These are phyloP conservation scores for Tilletia caries DNA, from an alignment of 1,284 basidiomycete genomes.

Conservation along the genomic window DNA sequence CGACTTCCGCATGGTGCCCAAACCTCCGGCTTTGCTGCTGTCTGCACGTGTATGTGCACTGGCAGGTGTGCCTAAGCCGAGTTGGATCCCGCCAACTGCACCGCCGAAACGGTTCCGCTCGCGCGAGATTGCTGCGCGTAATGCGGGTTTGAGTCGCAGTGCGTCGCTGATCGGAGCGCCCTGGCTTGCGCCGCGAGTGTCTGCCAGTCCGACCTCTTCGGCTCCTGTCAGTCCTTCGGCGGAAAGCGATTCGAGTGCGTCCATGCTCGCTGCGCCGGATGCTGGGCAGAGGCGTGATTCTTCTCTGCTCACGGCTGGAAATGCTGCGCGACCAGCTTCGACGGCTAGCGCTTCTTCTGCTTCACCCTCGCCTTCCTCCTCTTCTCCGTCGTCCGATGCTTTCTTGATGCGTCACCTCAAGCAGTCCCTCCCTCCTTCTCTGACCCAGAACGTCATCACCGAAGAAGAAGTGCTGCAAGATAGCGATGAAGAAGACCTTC, in stretches of 20 bases:
- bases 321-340: neutral
- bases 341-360: neutral
- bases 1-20: neutral
- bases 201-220: too few species aligned
- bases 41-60: neutral
- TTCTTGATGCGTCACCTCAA: neutral
- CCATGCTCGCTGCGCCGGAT: too few species aligned
- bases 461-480: slow-evolving; percentile 17
- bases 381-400: slow-evolving; percentile 16
- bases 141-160: too few species aligned
- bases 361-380: too few species aligned
- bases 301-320: slow-evolving; percentile 2
- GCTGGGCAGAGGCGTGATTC: neutral
- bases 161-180: slow-evolving; percentile 7
- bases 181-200: neutral
- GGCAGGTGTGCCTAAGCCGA: neutral
- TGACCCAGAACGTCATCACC: slow-evolving; percentile 2
- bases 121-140: neutral
- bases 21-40: neutral
- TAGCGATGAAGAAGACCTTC: slow-evolving; percentile 40
- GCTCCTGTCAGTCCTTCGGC: too few species aligned
- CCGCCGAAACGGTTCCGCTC: neutral
- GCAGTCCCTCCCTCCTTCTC: neutral
- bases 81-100: neutral
- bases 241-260: too few species aligned